These are phyloP conservation scores for Plenodomus biglobosus DNA, from an alignment of 2,329 filamentous ascomycete species.

Conservation along the genomic window DNA sequence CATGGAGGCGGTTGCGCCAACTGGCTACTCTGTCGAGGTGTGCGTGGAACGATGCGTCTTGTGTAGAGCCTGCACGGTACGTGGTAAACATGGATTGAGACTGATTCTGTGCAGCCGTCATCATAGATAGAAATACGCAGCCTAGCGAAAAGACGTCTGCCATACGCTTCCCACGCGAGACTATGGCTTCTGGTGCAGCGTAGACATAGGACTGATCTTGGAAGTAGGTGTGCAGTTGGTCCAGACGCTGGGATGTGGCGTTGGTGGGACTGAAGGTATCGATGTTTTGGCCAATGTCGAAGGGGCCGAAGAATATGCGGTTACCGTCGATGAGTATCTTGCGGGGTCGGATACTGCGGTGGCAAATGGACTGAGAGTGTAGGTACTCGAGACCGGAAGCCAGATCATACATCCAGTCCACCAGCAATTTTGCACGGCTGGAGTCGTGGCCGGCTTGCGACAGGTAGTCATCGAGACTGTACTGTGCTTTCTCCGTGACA, in stretches of 20 bases:
- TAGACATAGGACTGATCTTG: slow-evolving; percentile 43
- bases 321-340: slow-evolving; percentile 45
- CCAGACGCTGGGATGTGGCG: slow-evolving; percentile 30
- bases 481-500: slow-evolving; percentile 37
- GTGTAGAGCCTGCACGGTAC: slow-evolving; percentile 38
- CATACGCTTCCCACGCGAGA: slow-evolving; percentile 40
- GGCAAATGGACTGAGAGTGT: slow-evolving; percentile 41
- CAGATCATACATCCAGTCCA: slow-evolving; percentile 47
- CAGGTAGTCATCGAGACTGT: slow-evolving; percentile 44
- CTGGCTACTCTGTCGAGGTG: slow-evolving; percentile 42
- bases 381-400: slow-evolving; percentile 44
- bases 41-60: slow-evolving; percentile 44
- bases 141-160: slow-evolving; percentile 46
- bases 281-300: slow-evolving; percentile 38
- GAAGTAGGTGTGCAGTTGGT: slow-evolving; percentile 36
- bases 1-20: slow-evolving; percentile 38
- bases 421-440: slow-evolving; percentile 36
- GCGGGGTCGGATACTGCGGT: slow-evolving; percentile 42
- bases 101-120: slow-evolving; percentile 43
- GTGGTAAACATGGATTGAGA: slow-evolving; percentile 38
- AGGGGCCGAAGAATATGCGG: slow-evolving; percentile 40
- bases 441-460: slow-evolving; percentile 32
- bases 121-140: slow-evolving; percentile 45
- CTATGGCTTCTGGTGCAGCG: slow-evolving; percentile 43
- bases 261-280: slow-evolving; percentile 34